Base-by-base conservation (phyloP, 2,329 filamentous ascomycete species). In the Claviceps capensis region DNA sequence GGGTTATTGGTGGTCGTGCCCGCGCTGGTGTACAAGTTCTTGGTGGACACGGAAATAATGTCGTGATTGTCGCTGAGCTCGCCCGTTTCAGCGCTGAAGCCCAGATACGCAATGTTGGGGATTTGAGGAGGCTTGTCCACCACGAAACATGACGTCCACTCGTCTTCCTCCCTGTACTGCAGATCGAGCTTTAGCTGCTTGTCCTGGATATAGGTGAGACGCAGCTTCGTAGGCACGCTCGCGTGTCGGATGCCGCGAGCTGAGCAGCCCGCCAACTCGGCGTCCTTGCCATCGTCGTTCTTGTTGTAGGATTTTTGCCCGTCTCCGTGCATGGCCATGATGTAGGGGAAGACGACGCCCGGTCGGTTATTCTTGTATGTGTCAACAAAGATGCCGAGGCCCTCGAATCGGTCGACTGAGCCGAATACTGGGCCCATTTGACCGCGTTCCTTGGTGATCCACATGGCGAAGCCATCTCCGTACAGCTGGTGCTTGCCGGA, bases 341-440 rank as follows among this genome's bases (percentile, higher is more conserved):
- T 85, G 65, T 95, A 96, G 49, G 93, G 93, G 71, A 98, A 98
- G 47, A 95, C 86, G 43, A 88, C 85, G 44, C 93, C 93, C 0
- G 93, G 91, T 14, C 93, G 83, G 74, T 96, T 95, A 75, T 98
- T 98, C 82, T 98, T 98, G 78, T 98, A 98, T 45, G 93, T 98
- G 67, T 98, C 93, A 72, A 98, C 81, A 74, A 96, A 97, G 68
- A 98, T 78, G 51, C 89, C 93, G 47, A 98, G 78, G 4, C 93
- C 93, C 67, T 98, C 91, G 61, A 97, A 98, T 57, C 81, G 81
- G 71, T 98, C 91, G 34, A 78, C 75, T 59, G 83, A 84, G 49
- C 93, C 93, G 68, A 98, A 98, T 40, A 98, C 91, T 11, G 82
- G 78, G 16, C 93, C 93, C 54, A 75, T 71, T 60, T 83, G 78